Base-by-base conservation (phyloP, 1,284 basidiomycete genomes). In the Peniophora sp. region DNA sequence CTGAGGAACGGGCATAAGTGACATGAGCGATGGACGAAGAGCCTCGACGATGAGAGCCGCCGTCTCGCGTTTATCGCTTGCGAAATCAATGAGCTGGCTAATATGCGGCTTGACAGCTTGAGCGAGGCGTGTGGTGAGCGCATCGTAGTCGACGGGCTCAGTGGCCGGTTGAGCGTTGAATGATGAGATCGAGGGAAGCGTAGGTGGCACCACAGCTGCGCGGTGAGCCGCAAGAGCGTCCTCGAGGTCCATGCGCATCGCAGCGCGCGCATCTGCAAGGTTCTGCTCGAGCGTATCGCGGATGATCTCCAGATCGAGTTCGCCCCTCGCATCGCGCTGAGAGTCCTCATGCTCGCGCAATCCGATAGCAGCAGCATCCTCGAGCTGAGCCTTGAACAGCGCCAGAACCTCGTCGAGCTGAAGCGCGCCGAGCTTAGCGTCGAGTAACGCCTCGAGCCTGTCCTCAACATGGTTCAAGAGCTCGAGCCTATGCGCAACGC, bases 91-190 rank as follows among this genome's bases (percentile, higher is more conserved):
- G 54, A 92, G 79, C 59, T 92, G 88, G 2, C 84, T 78, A 20
- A 92, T 90, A 58, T 91, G 85, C 8, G 89, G 89, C 61, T 91
- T 91, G 59, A 92, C 89, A 1, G 89, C 85, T 63, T 91, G 85
- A 14, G 84, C 77, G 14, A 92, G 77, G 57, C 81, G 79, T 34
- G 69, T 70, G 1, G 89, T 92, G 52, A 92, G 70, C 54, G 75
- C 73, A 41, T 90, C 85, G 59, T 91, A 87, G 61, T 92, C 87
- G 48, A 91, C 72, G 11, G 78, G 71, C 47, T 87, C 85, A 19
- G 76, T 68, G 34, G 76, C 79, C 20, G 85, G 61, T 2, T 70
- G 65, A 12, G 90, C 67, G 48, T 79, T 72, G 27, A 32, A 12
- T 19, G 76, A 68, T 32, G 76, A 80, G 20, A 85, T 60, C 1